Evolutionary conservation across 768 basidiomycete genomes (phyloP).

Genomic region (Boletus bicolor): DNA sequence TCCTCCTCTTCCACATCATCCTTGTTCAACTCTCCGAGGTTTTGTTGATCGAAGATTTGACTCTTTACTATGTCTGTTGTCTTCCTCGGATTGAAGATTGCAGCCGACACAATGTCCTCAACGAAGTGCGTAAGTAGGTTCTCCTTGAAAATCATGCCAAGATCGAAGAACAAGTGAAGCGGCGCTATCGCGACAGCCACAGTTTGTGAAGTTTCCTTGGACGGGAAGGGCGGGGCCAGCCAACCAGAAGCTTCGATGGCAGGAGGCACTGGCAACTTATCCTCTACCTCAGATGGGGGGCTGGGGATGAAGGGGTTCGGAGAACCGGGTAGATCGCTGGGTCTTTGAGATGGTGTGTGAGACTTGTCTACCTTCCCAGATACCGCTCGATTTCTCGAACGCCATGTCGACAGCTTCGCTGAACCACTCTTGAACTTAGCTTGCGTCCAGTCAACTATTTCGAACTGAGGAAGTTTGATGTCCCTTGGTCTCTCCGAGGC

Average conservation of each 20-base stretch:
- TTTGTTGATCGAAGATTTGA: not conserved
- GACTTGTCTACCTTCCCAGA: conserved; percentile 14
- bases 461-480: conserved; percentile 50
- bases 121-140: conserved; percentile 46
- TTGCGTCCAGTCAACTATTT: conserved; percentile 61
- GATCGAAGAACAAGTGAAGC: conserved; percentile 75
- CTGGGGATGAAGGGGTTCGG: conserved; percentile 19
- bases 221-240: not conserved
- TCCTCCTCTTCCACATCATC: conserved; percentile 8
- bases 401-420: conserved; percentile 63
- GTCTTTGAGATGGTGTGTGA: conserved; percentile 19
- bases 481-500: conserved; percentile 18
- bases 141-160: conserved; percentile 42
- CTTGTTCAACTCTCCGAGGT: conserved; percentile 3
- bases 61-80: not conserved
- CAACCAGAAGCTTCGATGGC: conserved; percentile 20
- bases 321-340: conserved; percentile 14
- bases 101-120: conserved; percentile 36
- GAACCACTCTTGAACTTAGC: conserved; percentile 38
- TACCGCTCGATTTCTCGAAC: conserved; percentile 39
- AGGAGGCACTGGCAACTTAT: conserved; percentile 8
- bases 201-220: conserved; percentile 3
- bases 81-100: conserved; percentile 12
- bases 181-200: conserved; percentile 49
- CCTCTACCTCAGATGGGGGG: conserved; percentile 16